phyloP scores from a whole-genome alignment of 208 protist genomes.

The Wallacemonas sp. region DNA sequence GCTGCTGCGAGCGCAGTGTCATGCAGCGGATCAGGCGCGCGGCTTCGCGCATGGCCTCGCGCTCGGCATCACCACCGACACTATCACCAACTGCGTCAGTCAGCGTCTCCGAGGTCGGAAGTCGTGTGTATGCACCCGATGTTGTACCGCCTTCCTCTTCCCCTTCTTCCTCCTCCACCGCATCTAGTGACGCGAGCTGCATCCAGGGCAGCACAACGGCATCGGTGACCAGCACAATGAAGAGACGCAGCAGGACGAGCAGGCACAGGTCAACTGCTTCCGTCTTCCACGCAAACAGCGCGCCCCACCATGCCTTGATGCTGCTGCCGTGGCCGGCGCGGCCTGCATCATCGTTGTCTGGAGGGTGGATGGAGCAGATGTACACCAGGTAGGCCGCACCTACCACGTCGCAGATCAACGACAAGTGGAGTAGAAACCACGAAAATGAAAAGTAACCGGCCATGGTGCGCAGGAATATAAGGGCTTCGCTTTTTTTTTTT shows the following conservation, averaged over 20 bases:
- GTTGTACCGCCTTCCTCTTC: background rate
- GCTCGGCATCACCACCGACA: background rate
- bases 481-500: background rate
- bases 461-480: too few relatives aligned
- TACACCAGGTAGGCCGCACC: slow-evolving; percentile 15
- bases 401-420: background rate
- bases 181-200: background rate
- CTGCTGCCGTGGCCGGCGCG: background rate
- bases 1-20: slow-evolving; percentile 6
- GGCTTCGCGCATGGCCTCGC: background rate
- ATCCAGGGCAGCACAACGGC: background rate
- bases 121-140: background rate
- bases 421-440: background rate
- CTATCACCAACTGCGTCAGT: background rate
- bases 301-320: background rate
- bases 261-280: slow-evolving; percentile 2
- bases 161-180: background rate
- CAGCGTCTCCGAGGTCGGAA: slow-evolving; percentile 12
- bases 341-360: slow-evolving; percentile 5
- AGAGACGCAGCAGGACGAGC: background rate
- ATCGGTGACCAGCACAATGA: background rate
- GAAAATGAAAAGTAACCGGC: slow-evolving; percentile 3
- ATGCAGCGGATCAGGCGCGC: background rate
- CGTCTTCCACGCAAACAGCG: background rate
- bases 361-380: slow-evolving; percentile 17